These are phyloP conservation scores for Tulasnella sp. DNA, from an alignment of 768 basidiomycete species.

Conservation along the genomic window DNA sequence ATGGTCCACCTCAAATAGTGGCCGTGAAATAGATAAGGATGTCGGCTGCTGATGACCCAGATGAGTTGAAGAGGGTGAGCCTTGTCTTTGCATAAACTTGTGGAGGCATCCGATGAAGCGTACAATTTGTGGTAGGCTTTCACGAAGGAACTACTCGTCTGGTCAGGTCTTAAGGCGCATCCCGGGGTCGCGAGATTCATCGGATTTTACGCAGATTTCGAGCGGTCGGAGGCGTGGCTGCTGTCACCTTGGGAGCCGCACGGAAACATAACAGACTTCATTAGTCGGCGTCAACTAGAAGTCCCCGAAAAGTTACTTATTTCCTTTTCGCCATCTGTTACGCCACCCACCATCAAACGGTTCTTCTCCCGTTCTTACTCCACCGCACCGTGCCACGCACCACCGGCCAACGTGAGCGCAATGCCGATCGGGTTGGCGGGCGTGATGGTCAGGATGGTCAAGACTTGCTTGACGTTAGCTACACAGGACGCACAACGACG, in stretches of 20 bases:
- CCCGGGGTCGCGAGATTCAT: background rate
- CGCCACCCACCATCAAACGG: no score
- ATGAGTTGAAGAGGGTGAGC: background rate
- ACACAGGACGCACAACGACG: no score
- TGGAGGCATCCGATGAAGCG: background rate
- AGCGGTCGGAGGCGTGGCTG: background rate
- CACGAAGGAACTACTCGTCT: background rate
- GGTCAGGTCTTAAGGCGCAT: background rate
- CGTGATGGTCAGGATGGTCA: no score
- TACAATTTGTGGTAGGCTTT: background rate
- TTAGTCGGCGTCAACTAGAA: background rate
- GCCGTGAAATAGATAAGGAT: constrained; percentile 10
- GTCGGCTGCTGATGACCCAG: background rate
- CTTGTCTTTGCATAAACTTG: background rate
- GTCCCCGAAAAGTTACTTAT: background rate
- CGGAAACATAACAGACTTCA: background rate
- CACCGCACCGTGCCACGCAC: no score
- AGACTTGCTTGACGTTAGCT: no score
- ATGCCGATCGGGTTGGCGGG: no score
- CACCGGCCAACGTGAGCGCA: no score
- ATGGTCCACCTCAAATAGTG: background rate
- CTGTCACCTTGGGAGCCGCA: background rate
- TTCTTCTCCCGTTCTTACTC: no score
- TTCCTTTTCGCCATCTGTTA: no score
- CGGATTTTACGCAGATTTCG: background rate